Percentiles rank a stretch among this genome's conserved stretches.
These are phyloP conservation scores for Talaromyces borbonicus DNA, from an alignment of 495 filamentous ascomycete species.

Conservation along the genomic window DNA sequence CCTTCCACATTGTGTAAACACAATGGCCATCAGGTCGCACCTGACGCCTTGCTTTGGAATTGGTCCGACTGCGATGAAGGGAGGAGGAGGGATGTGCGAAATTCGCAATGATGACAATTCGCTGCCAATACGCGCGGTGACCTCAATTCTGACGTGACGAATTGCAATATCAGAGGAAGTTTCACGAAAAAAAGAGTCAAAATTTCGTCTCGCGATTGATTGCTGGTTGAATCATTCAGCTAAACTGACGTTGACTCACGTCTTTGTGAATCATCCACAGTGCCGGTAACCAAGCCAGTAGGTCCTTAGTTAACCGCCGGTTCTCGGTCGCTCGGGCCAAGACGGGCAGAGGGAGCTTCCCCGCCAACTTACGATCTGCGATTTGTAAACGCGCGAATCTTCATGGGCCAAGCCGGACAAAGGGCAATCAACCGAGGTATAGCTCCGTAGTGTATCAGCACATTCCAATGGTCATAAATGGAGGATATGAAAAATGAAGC, in stretches of 20 bases:
- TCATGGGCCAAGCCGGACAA: too few species aligned
- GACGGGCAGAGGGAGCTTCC: not conserved
- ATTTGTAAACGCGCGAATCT: too few species aligned
- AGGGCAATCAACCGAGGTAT: too few species aligned
- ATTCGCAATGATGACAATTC: too few species aligned
- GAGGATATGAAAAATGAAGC: not conserved
- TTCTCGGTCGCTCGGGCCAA: slow-evolving; percentile 3
- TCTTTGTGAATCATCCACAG: not conserved
- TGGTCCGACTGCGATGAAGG: not conserved
- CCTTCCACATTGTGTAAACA: slow-evolving; percentile 68
- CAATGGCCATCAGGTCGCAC: slow-evolving; percentile 19
- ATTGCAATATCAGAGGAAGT: too few species aligned
- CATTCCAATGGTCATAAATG: not conserved
- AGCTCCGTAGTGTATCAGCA: too few species aligned
- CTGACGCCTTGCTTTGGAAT: slow-evolving; percentile 9
- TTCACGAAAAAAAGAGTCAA: too few species aligned
- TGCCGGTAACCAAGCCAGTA: not conserved
- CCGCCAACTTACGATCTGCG: not conserved
- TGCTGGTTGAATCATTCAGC: too few species aligned
- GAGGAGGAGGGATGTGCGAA: too few species aligned
- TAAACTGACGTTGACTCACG: not conserved
- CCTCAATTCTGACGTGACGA: too few species aligned
- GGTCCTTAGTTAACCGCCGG: not conserved
- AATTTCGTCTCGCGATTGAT: too few species aligned
- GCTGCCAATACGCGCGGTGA: too few species aligned